phyloP scores from a whole-genome alignment of 1,284 basidiomycete species.

The Ustilago crameri region DNA sequence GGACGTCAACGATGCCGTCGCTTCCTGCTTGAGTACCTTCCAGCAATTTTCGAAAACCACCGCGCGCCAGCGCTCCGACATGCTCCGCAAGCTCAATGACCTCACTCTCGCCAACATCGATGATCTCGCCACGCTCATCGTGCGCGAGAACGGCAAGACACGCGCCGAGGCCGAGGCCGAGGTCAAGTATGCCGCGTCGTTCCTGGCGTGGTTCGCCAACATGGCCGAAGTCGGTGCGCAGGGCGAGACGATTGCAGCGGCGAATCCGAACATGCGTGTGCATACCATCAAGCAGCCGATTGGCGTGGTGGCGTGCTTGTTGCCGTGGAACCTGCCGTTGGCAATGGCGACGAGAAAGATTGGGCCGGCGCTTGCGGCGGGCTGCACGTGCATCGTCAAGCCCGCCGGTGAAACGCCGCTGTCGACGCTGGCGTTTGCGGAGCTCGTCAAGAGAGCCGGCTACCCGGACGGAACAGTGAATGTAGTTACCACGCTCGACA shows the following conservation, averaged over 20 bases:
- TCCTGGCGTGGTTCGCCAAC: slow-evolving; percentile 37
- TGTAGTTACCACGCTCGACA: slow-evolving; percentile 36
- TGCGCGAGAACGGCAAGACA: slow-evolving; percentile 48
- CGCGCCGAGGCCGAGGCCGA: slow-evolving; percentile 43
- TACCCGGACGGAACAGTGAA: slow-evolving; percentile 36
- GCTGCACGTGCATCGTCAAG: slow-evolving; percentile 42
- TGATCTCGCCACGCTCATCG: slow-evolving; percentile 44
- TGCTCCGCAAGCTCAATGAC: slow-evolving; percentile 44
- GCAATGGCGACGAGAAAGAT: slow-evolving; percentile 46
- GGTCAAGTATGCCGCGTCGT: slow-evolving; percentile 37
- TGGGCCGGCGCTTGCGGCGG: slow-evolving; percentile 29
- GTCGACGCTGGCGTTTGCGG: slow-evolving; percentile 32
- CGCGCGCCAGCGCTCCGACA: slow-evolving; percentile 22
- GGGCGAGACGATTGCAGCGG: slow-evolving; percentile 31
- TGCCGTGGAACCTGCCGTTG: slow-evolving; percentile 55
- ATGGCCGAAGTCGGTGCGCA: slow-evolving; percentile 29
- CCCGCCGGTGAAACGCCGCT: slow-evolving; percentile 40
- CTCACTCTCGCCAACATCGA: slow-evolving; percentile 33
- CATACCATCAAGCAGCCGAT: slow-evolving; percentile 42
- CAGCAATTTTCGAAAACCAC: slow-evolving; percentile 19
- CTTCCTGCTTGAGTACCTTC: slow-evolving; percentile 26
- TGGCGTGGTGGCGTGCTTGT: slow-evolving; percentile 40
- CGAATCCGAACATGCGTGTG: slow-evolving; percentile 27
- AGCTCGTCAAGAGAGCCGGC: slow-evolving; percentile 33
- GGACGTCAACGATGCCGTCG: slow-evolving; percentile 37